Evolutionary conservation across 495 filamentous ascomycete genomes (phyloP).

Genomic region (Aspergillus affinis): DNA sequence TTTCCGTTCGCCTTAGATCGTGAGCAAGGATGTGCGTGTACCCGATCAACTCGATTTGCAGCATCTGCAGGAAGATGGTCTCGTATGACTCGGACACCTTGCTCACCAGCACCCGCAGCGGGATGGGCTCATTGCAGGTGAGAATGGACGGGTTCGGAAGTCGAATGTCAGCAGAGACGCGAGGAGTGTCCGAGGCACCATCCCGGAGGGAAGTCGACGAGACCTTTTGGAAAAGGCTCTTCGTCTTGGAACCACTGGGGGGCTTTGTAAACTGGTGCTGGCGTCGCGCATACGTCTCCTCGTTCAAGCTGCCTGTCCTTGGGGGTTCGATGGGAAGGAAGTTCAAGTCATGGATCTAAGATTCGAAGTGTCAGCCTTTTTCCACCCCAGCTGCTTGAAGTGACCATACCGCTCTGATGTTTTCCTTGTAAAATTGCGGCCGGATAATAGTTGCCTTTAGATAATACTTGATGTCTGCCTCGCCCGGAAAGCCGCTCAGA

Average conservation of each 20-base stretch:
- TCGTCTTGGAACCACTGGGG: slow-evolving; percentile 43
- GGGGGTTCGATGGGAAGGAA: slow-evolving; percentile 94
- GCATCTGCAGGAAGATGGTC: slow-evolving; percentile 67
- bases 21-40: slow-evolving; percentile 76
- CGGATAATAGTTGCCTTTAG: slow-evolving; percentile 87
- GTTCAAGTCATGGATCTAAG: slow-evolving; percentile 61
- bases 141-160: slow-evolving; percentile 86
- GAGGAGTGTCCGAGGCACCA: slow-evolving; percentile 37
- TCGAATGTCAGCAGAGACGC: slow-evolving; percentile 70
- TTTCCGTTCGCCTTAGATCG: slow-evolving; percentile 63
- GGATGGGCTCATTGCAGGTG: slow-evolving; percentile 82
- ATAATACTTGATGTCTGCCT: slow-evolving; percentile 90
- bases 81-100: slow-evolving; percentile 66
- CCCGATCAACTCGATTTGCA: slow-evolving; percentile 80
- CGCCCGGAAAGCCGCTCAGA: slow-evolving; percentile 73
- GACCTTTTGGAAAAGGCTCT: slow-evolving; percentile 53
- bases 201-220: slow-evolving; percentile 29
- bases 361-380: slow-evolving; percentile 12
- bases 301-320: slow-evolving; percentile 59
- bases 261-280: slow-evolving; percentile 69
- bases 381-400: slow-evolving; percentile 2
- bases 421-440: slow-evolving; percentile 81
- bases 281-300: slow-evolving; percentile 81
- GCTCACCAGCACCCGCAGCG: slow-evolving; percentile 73
- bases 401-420: slow-evolving; percentile 61